These are phyloP conservation scores for Claviceps africana DNA, from an alignment of 2,329 filamentous ascomycete species.

Conservation along the genomic window DNA sequence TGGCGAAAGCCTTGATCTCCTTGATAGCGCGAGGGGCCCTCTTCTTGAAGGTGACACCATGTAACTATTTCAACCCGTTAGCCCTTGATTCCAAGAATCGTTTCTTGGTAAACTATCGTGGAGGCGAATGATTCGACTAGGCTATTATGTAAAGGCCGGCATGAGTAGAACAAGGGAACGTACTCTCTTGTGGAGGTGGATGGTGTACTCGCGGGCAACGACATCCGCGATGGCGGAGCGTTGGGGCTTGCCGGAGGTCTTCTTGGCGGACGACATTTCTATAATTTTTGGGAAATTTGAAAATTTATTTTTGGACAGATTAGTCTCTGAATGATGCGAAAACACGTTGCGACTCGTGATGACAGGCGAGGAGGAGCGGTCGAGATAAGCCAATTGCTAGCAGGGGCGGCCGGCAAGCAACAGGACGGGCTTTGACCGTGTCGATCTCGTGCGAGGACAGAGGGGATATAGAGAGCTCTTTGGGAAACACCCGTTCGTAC, in stretches of 20 bases:
- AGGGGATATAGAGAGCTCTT: constrained; percentile 2
- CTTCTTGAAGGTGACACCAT: constrained; percentile 99
- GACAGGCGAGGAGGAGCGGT: not conserved
- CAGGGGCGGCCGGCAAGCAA: not conserved
- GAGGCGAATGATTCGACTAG: too few relatives aligned
- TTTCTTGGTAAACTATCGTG: constrained; percentile 1
- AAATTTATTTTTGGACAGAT: constrained; percentile 9
- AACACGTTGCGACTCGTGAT: constrained; percentile 2
- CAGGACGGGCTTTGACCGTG: not conserved
- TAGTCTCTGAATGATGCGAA: constrained; percentile 10
- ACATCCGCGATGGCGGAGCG: constrained; percentile 98
- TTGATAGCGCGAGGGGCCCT: constrained; percentile 96
- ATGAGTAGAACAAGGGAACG: constrained; percentile 12
- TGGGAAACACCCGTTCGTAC: constrained; percentile 20
- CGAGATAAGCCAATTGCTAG: not conserved
- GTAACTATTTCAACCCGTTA: constrained; percentile 48
- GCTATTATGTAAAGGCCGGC: too few relatives aligned
- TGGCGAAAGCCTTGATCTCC: constrained; percentile 94
- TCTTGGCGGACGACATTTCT: constrained; percentile 30
- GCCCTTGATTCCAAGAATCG: not conserved
- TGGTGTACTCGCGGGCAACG: constrained; percentile 99
- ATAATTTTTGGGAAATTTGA: too few relatives aligned
- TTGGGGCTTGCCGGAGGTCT: constrained; percentile 29
- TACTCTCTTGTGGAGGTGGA: constrained; percentile 95
- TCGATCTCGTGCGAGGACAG: not conserved